Percentiles rank a stretch among this genome's conserved stretches.
Conservation (phyloP, 2,329 filamentous ascomycete species). For the Calonectria pauciramosa region DNA sequence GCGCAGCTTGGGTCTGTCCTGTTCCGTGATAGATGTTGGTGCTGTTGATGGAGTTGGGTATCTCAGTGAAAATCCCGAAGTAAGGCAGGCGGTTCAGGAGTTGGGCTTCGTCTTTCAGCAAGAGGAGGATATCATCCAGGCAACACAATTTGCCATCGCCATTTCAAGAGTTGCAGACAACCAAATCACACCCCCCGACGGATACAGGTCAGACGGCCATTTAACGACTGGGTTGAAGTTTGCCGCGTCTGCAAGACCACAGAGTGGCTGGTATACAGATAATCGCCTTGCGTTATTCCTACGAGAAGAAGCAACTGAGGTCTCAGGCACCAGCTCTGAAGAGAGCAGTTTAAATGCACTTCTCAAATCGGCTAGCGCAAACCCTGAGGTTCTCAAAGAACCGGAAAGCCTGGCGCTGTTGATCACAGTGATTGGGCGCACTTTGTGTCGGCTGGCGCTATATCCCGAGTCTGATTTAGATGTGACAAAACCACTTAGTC, state of each 20-base stretch:
- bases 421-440: neutral
- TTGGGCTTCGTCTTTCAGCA: neutral
- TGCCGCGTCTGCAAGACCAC: neutral
- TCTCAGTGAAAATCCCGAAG: conserved; percentile 13
- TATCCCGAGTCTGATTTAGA: conserved; percentile 16
- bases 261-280: neutral
- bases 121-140: conserved; percentile 17
- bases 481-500: neutral
- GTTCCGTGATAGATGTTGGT: conserved; percentile 23
- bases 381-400: neutral
- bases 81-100: neutral
- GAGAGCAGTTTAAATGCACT: neutral
- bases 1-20: conserved; percentile 6
- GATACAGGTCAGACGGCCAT: neutral
- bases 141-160: neutral
- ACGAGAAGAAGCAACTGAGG: neutral
- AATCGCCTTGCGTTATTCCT: neutral
- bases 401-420: neutral
- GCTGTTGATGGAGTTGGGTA: conserved; percentile 24
- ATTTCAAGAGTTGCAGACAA: neutral
- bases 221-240: neutral
- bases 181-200: neutral
- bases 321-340: neutral
- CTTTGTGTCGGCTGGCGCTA: neutral
- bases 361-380: neutral